Evolutionary conservation across 2,329 filamentous ascomycete species (phyloP).

Genomic region (Falciphora oryzae): DNA sequence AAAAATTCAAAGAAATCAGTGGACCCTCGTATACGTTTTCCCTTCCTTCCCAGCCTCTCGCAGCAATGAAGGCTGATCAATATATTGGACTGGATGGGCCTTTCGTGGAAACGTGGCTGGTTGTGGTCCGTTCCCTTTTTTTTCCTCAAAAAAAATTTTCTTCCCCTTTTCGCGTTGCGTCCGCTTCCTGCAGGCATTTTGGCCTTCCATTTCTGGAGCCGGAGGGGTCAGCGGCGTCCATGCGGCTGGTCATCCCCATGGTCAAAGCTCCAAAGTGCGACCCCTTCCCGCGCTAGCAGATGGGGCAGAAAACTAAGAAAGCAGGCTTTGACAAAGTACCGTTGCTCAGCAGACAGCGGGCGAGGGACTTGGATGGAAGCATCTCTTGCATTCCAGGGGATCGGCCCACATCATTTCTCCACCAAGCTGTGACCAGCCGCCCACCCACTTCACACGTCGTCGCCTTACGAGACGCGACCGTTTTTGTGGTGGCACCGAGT

Average conservation of each 20-base stretch:
- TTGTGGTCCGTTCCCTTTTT: background rate
- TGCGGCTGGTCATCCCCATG: background rate
- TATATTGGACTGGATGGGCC: background rate
- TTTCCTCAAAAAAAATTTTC: background rate
- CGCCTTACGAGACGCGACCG: slow-evolving; percentile 1
- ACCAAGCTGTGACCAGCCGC: background rate
- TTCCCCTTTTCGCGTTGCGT: background rate
- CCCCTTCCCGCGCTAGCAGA: background rate
- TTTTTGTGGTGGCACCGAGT: background rate
- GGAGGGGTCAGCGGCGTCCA: background rate
- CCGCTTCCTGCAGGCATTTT: background rate
- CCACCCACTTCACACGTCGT: slow-evolving; percentile 1
- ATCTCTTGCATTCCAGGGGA: background rate
- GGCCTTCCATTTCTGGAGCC: background rate
- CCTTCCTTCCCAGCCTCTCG: background rate
- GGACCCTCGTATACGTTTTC: background rate
- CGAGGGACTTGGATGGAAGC: background rate
- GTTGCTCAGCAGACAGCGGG: background rate
- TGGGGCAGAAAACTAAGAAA: background rate
- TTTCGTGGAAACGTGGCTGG: background rate
- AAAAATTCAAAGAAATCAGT: background rate
- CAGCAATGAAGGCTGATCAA: background rate
- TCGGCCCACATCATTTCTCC: background rate
- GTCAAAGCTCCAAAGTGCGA: background rate
- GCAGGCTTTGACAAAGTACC: background rate